Evolutionary conservation across 2,329 filamentous ascomycete species (phyloP).

Genomic region (Fusarium sp.): DNA sequence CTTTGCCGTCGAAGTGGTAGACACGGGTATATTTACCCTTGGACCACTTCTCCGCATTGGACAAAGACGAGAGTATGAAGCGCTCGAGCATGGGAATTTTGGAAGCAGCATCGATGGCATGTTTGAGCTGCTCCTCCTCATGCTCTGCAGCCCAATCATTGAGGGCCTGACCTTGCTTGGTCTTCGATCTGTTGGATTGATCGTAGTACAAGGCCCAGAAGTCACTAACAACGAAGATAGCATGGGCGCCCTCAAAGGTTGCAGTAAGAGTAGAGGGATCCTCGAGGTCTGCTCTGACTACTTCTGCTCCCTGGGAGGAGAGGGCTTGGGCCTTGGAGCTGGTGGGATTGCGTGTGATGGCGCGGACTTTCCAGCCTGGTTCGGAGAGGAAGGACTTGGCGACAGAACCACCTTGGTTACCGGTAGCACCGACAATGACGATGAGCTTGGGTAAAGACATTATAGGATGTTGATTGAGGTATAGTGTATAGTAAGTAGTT

Average conservation of each 20-base stretch:
- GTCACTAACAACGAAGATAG: slow-evolving; percentile 50
- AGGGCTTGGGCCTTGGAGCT: slow-evolving; percentile 25
- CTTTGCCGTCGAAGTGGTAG: slow-evolving; percentile 59
- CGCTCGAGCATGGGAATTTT: slow-evolving; percentile 51
- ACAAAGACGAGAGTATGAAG: slow-evolving; percentile 55
- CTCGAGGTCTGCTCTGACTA: slow-evolving; percentile 20
- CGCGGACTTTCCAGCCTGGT: slow-evolving; percentile 25
- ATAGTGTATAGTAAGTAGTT: background rate
- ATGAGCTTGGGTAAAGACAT: slow-evolving; percentile 34
- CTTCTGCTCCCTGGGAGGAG: slow-evolving; percentile 13
- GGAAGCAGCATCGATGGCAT: slow-evolving; percentile 54
- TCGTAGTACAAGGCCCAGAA: slow-evolving; percentile 42
- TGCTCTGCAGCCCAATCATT: slow-evolving; percentile 42
- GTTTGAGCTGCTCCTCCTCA: slow-evolving; percentile 54
- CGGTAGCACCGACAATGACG: slow-evolving; percentile 34
- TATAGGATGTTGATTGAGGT: background rate
- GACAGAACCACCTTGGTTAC: slow-evolving; percentile 39
- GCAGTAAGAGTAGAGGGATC: background rate
- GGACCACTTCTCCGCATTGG: slow-evolving; percentile 53
- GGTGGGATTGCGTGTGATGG: slow-evolving; percentile 27
- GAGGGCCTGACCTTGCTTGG: slow-evolving; percentile 28
- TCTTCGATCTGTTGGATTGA: slow-evolving; percentile 19
- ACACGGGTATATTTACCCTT: slow-evolving; percentile 57
- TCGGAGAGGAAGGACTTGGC: slow-evolving; percentile 16
- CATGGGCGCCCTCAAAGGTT: slow-evolving; percentile 12